Evolutionary conservation across 164 flowering plant genomes (phyloP).

Genomic region (Stephania yunnanensis): DNA sequence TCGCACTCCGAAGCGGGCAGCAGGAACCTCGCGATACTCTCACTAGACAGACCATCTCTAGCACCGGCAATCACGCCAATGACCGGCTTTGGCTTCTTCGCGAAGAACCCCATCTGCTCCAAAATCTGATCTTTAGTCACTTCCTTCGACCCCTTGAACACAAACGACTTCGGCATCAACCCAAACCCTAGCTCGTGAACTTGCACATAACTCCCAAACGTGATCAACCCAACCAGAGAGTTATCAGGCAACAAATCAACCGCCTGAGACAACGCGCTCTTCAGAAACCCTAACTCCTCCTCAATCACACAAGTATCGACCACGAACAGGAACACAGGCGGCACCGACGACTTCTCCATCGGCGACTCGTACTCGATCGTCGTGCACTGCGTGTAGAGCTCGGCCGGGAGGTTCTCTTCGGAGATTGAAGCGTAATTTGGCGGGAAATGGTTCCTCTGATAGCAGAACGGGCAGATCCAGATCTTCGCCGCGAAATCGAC

Average conservation of each 20-base stretch:
- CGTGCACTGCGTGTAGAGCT: slow-evolving; percentile 80
- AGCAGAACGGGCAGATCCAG: slow-evolving; percentile 95
- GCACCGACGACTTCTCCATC: slow-evolving; percentile 18
- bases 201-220: slow-evolving; percentile 73
- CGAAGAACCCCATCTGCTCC: slow-evolving; percentile 79
- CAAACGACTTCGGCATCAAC: slow-evolving; percentile 58
- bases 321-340: slow-evolving; percentile 67
- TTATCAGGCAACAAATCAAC: slow-evolving; percentile 69
- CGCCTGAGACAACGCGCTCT: slow-evolving; percentile 65
- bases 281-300: slow-evolving; percentile 74
- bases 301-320: slow-evolving; percentile 80
- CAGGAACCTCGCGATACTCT: slow-evolving; percentile 70
- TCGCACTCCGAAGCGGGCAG: slow-evolving; percentile 89
- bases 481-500: slow-evolving; percentile 81
- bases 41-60: slow-evolving; percentile 68
- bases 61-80: slow-evolving; percentile 77
- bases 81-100: slow-evolving; percentile 58
- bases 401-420: slow-evolving; percentile 74
- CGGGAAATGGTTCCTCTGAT: slow-evolving; percentile 81
- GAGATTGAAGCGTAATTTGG: slow-evolving; percentile 61
- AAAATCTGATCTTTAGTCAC: slow-evolving; percentile 67
- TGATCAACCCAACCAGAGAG: slow-evolving; percentile 76
- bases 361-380: slow-evolving; percentile 70
- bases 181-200: slow-evolving; percentile 91
- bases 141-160: slow-evolving; percentile 85